Evolutionary conservation across 108 stramenopile genomes (phyloP).

Genomic region (Nannochloropsis oceanica): DNA sequence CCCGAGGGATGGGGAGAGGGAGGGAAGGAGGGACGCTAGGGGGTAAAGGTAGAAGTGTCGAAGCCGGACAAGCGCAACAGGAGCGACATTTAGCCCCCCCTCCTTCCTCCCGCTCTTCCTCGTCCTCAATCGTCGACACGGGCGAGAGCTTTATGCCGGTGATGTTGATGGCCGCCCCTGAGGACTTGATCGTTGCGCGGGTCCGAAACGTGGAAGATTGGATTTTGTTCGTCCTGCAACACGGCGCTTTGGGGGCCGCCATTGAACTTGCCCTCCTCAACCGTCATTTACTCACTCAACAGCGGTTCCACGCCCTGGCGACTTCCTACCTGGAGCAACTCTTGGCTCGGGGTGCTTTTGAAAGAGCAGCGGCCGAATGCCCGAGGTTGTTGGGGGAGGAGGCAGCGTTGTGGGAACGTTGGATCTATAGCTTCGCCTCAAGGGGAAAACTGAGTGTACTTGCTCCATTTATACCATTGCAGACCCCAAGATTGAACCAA

Average conservation of each 20-base stretch:
- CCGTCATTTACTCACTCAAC: neutral
- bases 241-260: neutral
- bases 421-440: constrained; percentile 28
- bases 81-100: neutral
- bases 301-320: neutral
- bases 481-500: neutral
- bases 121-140: neutral
- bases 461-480: constrained; percentile 21
- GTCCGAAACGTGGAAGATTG: constrained; percentile 33
- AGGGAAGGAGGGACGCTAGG: neutral
- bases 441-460: constrained; percentile 1
- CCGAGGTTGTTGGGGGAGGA: constrained; percentile 20
- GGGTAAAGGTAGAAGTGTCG: neutral
- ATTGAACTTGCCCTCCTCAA: neutral
- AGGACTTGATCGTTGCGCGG: constrained; percentile 32
- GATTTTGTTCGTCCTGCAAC: constrained; percentile 4
- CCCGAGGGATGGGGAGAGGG: neutral
- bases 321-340: constrained; percentile 17
- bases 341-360: constrained; percentile 9
- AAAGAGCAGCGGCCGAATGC: constrained; percentile 21
- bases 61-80: neutral
- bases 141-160: constrained; percentile 21
- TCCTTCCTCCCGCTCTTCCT: neutral
- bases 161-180: constrained; percentile 17
- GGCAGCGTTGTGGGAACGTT: constrained; percentile 25